Percentiles rank a stretch among this genome's conserved stretches.
Conservation (phyloP, 306 rosid genomes). For the Pyrus communis region DNA sequence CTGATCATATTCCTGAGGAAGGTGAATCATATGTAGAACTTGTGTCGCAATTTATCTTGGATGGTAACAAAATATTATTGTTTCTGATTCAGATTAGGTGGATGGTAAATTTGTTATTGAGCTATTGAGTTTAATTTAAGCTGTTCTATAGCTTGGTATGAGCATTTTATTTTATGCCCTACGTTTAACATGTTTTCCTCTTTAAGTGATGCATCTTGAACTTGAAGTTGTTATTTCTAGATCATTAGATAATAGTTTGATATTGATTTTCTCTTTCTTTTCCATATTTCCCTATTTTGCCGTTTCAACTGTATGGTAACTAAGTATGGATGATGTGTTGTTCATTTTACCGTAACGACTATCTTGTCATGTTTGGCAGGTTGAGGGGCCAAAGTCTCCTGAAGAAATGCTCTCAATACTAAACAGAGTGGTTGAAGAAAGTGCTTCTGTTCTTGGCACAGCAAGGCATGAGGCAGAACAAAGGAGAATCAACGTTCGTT, state of each 20-base stretch:
- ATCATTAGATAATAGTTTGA: neutral
- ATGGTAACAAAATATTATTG: neutral
- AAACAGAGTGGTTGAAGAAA: slow-evolving; percentile 90
- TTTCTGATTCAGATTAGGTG: neutral
- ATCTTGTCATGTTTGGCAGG: slow-evolving; percentile 41
- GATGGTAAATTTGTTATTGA: neutral
- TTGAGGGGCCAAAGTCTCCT: slow-evolving; percentile 81
- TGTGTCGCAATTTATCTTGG: neutral
- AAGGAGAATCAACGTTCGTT: slow-evolving; percentile 58
- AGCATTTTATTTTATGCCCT: neutral
- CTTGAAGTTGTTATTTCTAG: neutral
- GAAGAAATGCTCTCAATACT: slow-evolving; percentile 73
- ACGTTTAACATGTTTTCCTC: neutral
- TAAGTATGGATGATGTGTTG: neutral
- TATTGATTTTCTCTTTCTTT: neutral
- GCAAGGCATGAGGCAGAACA: slow-evolving; percentile 93
- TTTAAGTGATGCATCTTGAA: neutral
- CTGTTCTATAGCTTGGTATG: neutral
- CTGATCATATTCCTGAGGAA: neutral
- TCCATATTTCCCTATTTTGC: neutral
- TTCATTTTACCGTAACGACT: neutral
- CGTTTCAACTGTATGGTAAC: neutral
- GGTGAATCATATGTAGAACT: neutral
- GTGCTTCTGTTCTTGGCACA: slow-evolving; percentile 69
- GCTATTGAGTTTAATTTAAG: neutral